A percentile compares a stretch with the other conserved stretches of the same genome.
Evolutionary conservation across 2,329 filamentous ascomycete species (phyloP).

Genomic region (Nemania serpens): DNA sequence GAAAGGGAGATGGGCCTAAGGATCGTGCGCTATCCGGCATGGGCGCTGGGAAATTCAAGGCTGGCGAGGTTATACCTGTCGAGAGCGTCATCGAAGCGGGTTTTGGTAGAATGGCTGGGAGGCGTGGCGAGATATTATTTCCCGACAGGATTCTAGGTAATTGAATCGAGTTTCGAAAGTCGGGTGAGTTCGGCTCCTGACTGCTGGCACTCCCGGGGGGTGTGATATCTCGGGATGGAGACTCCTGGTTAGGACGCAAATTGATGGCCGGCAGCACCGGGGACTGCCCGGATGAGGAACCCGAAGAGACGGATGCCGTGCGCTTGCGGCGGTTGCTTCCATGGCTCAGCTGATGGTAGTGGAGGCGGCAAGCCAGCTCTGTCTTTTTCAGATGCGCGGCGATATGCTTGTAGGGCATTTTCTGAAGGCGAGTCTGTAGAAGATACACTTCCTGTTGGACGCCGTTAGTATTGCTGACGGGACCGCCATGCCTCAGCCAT

Average conservation of each 20-base stretch:
- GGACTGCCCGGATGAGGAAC: constrained; percentile 61
- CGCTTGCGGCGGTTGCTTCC: constrained; percentile 81
- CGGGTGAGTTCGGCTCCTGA: constrained; percentile 51
- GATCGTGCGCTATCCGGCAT: constrained; percentile 47
- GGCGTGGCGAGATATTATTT: constrained; percentile 53
- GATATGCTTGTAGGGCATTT: constrained; percentile 92
- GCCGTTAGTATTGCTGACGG: constrained; percentile 16
- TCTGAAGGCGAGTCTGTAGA: constrained; percentile 80
- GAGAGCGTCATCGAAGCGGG: constrained; percentile 58
- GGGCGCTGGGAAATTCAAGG: constrained; percentile 48
- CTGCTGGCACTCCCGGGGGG: constrained; percentile 52
- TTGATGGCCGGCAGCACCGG: constrained; percentile 53
- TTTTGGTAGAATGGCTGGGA: constrained; percentile 69
- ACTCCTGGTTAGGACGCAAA: constrained; percentile 57
- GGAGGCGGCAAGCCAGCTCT: constrained; percentile 82
- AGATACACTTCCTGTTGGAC: constrained; percentile 74
- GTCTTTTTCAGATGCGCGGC: constrained; percentile 85
- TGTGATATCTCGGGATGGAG: constrained; percentile 53
- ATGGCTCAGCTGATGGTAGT: constrained; percentile 85
- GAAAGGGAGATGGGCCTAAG: constrained; percentile 53
- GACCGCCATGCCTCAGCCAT: neutral
- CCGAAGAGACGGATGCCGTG: constrained; percentile 70
- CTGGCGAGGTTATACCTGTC: constrained; percentile 43
- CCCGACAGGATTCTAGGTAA: constrained; percentile 58
- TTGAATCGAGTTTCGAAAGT: constrained; percentile 51